Evolutionary conservation across 441 rosid genomes (phyloP).

Genomic region (Aquilaria agallochum): DNA sequence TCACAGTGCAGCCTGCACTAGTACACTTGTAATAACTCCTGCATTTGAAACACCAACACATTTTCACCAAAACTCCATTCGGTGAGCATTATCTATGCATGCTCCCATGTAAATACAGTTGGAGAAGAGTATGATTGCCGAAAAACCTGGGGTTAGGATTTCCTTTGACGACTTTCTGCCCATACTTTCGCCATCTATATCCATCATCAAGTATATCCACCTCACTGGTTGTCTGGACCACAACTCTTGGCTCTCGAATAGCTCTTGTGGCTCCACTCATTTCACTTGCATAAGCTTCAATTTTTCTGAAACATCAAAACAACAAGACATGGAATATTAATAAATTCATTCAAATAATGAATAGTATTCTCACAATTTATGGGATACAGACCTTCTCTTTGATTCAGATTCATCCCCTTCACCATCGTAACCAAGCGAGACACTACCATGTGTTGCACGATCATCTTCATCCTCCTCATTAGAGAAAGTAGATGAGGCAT

Average conservation of each 20-base stretch:
- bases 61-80: background rate
- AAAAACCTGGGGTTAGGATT: constrained; percentile 72
- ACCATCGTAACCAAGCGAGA: constrained; percentile 47
- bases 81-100: constrained; percentile 1
- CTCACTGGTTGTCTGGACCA: constrained; percentile 73
- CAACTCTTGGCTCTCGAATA: constrained; percentile 71
- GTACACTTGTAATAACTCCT: constrained; percentile 99
- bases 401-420: constrained; percentile 76
- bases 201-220: constrained; percentile 78
- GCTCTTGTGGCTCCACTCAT: constrained; percentile 82
- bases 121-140: no score
- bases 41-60: constrained; percentile 13
- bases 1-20: constrained; percentile 78
- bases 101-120: no score
- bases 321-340: constrained; percentile 10
- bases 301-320: constrained; percentile 38
- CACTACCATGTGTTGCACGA: constrained; percentile 54
- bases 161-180: constrained; percentile 83
- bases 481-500: constrained; percentile 63
- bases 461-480: constrained; percentile 72
- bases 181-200: constrained; percentile 76
- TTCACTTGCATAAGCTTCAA: constrained; percentile 60
- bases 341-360: background rate
- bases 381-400: constrained; percentile 52
- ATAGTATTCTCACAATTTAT: background rate